Evolutionary conservation across 2,329 filamentous ascomycete genomes (phyloP).

Genomic region (Aureobasidium sp.): DNA sequence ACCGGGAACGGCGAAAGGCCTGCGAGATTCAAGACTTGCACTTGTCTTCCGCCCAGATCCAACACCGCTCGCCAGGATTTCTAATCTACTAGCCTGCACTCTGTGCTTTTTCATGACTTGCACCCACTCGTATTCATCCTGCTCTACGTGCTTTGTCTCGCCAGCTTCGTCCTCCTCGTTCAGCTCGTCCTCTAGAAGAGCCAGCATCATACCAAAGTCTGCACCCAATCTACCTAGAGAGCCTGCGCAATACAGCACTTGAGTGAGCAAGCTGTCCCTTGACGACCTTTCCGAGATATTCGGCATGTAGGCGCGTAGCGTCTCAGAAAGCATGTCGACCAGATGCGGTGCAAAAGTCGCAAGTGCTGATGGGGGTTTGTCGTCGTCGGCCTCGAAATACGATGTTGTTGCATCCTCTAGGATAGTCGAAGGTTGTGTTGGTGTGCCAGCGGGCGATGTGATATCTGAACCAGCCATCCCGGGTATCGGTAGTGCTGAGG

Average conservation of each 20-base stretch:
- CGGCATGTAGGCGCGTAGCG: conserved; percentile 66
- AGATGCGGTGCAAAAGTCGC: conserved; percentile 79
- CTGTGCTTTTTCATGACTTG: conserved; percentile 83
- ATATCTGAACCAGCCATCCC: conserved; percentile 17
- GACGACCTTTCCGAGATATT: conserved; percentile 71
- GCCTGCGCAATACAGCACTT: conserved; percentile 86
- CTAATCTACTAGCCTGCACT: conserved; percentile 68
- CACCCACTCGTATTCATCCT: conserved; percentile 62
- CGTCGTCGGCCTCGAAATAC: conserved; percentile 5
- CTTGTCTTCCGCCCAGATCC: conserved; percentile 24
- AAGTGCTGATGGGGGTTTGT: conserved; percentile 54
- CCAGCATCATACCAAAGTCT: conserved; percentile 85
- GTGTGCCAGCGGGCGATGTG: background rate
- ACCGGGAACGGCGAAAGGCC: background rate
- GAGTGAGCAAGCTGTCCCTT: conserved; percentile 79
- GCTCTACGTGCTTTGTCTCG: conserved; percentile 62
- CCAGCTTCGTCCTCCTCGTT: conserved; percentile 37
- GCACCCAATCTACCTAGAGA: conserved; percentile 83
- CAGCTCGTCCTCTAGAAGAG: conserved; percentile 45
- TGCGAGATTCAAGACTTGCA: conserved; percentile 7
- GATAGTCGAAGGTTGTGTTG: background rate
- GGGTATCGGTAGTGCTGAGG: conserved; percentile 43
- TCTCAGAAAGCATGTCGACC: conserved; percentile 69
- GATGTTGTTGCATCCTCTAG: background rate
- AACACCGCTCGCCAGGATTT: conserved; percentile 41